Evolutionary conservation across 129 eudicot species (phyloP).

Genomic region (Tagetes patula): DNA sequence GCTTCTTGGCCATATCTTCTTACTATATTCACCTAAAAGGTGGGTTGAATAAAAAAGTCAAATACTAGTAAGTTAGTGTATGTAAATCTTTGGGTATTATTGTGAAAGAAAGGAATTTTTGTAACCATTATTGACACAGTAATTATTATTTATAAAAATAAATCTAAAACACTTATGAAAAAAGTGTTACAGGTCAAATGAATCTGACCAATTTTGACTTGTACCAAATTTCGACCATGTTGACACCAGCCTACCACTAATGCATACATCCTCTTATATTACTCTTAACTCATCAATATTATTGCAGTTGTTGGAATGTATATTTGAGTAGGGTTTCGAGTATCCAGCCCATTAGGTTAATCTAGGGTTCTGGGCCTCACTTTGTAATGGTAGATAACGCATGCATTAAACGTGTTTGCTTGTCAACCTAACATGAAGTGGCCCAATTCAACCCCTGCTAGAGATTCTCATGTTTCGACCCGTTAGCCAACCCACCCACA

Average conservation of each 20-base stretch:
- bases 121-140: not conserved
- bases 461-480: not conserved
- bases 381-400: not conserved
- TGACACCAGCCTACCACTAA: not conserved
- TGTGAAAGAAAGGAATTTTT: not conserved
- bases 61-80: not conserved
- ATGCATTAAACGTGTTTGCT: not conserved
- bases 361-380: too few relatives aligned
- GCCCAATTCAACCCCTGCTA: not conserved
- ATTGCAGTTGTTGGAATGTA: not conserved
- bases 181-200: not conserved
- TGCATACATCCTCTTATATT: not conserved
- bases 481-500: not conserved
- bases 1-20: conserved; percentile 60
- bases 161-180: not conserved
- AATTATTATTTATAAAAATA: not conserved
- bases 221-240: not conserved
- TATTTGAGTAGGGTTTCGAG: too few relatives aligned
- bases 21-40: conserved; percentile 63
- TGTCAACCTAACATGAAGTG: not conserved
- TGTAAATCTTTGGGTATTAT: not conserved
- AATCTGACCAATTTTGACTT: conserved; percentile 1
- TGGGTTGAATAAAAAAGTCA: not conserved
- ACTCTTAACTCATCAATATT: not conserved
- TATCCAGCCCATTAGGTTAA: too few relatives aligned